Evolutionary conservation across 2,329 filamentous ascomycete species (phyloP).

Genomic region (Penicillium concentricum): DNA sequence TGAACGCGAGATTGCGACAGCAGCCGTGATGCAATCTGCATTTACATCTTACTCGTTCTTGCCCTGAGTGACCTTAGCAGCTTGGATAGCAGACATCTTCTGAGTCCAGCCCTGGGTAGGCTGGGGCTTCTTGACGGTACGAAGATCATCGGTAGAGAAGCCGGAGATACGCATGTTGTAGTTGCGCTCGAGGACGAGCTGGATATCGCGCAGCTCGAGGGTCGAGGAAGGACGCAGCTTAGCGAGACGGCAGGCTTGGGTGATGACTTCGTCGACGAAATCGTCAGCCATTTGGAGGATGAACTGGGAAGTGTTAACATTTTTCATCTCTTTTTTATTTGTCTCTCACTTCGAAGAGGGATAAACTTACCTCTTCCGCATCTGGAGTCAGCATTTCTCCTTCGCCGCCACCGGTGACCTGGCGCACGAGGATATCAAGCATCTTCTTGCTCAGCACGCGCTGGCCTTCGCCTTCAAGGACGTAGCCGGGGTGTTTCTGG

Average conservation of each 20-base stretch:
- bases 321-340: background rate
- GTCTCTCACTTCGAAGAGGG: background rate
- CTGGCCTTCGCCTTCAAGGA: conserved; percentile 87
- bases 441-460: conserved; percentile 97
- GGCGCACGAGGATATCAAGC: conserved; percentile 88
- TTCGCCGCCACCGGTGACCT: conserved; percentile 80
- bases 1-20: background rate
- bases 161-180: conserved; percentile 93
- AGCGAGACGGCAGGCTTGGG: conserved; percentile 82
- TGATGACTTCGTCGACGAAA: conserved; percentile 89
- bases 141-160: conserved; percentile 89
- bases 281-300: conserved; percentile 87
- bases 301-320: conserved; percentile 55
- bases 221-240: conserved; percentile 90
- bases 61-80: conserved; percentile 69
- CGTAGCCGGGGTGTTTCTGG: conserved; percentile 75
- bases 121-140: conserved; percentile 90
- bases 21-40: background rate
- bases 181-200: conserved; percentile 77
- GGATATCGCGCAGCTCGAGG: conserved; percentile 83
- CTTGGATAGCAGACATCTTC: conserved; percentile 96
- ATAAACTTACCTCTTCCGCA: conserved; percentile 78
- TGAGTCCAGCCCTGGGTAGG: conserved; percentile 86
- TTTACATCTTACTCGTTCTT: conserved; percentile 36
- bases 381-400: conserved; percentile 81